A percentile compares a stretch with the other conserved stretches of the same genome.
phyloP scores from a whole-genome alignment of 306 rosid species.

The Rosa persica region DNA sequence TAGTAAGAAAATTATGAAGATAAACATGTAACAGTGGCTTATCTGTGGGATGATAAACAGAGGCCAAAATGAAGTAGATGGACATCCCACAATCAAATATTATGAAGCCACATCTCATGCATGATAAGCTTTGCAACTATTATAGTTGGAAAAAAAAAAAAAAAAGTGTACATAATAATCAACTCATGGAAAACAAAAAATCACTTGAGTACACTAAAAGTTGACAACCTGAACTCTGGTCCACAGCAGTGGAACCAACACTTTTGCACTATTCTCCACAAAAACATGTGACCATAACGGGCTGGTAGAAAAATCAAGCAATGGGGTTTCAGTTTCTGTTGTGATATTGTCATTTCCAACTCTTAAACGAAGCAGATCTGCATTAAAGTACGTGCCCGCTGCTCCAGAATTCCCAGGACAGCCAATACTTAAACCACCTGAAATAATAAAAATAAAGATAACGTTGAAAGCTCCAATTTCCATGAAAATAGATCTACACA shows the following conservation, averaged over 20 bases:
- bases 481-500: conserved; percentile 8
- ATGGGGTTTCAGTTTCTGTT: conserved; percentile 95
- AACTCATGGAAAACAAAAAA: conserved; percentile 9
- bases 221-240: conserved; percentile 85
- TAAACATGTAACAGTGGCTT: not conserved
- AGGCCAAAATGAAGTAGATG: not conserved
- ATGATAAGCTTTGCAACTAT: not conserved
- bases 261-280: conserved; percentile 96
- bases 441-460: conserved; percentile 34
- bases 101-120: not conserved
- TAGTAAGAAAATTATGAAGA: not conserved
- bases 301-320: conserved; percentile 91
- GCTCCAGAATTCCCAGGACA: conserved; percentile 96
- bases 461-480: conserved; percentile 20
- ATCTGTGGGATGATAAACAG: not conserved
- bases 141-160: not conserved
- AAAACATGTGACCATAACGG: conserved; percentile 95
- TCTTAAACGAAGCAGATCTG: conserved; percentile 79
- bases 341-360: conserved; percentile 94
- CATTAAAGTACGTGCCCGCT: conserved; percentile 95
- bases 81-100: not conserved
- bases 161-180: not conserved
- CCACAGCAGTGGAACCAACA: conserved; percentile 98
- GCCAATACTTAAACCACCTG: conserved; percentile 94
- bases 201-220: not conserved